Percentiles rank a stretch among this genome's conserved stretches.
phyloP scores from a whole-genome alignment of 2,329 filamentous ascomycete genomes.

The Aspergillus melleus region DNA sequence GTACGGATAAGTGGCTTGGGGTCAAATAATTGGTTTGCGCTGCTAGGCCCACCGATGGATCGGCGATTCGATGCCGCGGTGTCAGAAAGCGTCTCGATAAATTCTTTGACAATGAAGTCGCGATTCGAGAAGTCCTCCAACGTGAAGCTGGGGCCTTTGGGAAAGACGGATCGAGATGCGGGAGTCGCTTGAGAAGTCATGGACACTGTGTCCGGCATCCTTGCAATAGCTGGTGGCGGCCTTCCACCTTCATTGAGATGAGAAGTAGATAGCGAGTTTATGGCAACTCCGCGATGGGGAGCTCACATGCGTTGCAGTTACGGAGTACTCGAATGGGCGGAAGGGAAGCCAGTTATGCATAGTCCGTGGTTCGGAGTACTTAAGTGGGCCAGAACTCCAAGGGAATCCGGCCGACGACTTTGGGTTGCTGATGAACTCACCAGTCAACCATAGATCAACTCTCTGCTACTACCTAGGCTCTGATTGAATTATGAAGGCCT shows the following conservation, averaged over 20 bases:
- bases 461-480: too few relatives aligned
- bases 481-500: too few relatives aligned
- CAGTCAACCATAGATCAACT: background rate
- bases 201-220: constrained; percentile 41
- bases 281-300: background rate
- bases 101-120: constrained; percentile 98
- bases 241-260: constrained; percentile 4
- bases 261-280: background rate
- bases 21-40: constrained; percentile 66
- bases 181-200: constrained; percentile 42
- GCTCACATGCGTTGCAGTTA: background rate
- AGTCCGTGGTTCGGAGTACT: background rate
- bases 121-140: constrained; percentile 84
- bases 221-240: constrained; percentile 18
- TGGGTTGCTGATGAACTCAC: too few relatives aligned
- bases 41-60: constrained; percentile 58
- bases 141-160: constrained; percentile 77
- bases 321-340: too few relatives aligned
- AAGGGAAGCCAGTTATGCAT: background rate
- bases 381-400: background rate
- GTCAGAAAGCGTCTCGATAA: constrained; percentile 90
- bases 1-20: constrained; percentile 95
- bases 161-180: constrained; percentile 68
- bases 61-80: constrained; percentile 74
- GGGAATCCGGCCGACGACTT: background rate